Percentiles rank a stretch among this genome's conserved stretches.
Conservation (phyloP, 148 eudicot genomes). For the Pharnaceum exiguum region DNA sequence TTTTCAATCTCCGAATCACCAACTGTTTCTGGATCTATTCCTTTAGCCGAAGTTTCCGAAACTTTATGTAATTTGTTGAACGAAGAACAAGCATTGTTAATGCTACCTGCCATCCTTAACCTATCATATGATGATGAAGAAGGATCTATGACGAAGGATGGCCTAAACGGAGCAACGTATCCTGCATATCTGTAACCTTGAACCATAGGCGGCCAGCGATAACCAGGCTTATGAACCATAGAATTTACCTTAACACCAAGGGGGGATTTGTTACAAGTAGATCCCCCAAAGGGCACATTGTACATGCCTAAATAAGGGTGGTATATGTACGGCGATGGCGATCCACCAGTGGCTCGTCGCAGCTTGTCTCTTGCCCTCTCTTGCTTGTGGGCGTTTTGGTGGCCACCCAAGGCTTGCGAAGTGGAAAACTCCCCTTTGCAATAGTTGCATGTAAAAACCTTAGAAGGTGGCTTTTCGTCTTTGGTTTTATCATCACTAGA, state of each 20-base stretch:
- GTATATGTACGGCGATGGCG: slow-evolving; percentile 12
- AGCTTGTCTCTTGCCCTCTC: slow-evolving; percentile 29
- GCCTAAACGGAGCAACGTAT: neutral
- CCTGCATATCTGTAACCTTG: slow-evolving; percentile 15
- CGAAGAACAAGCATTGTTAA: neutral
- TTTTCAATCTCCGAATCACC: neutral
- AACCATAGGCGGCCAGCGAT: slow-evolving; percentile 4
- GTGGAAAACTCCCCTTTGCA: slow-evolving; percentile 30
- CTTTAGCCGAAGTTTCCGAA: slow-evolving; percentile 10
- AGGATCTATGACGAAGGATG: neutral
- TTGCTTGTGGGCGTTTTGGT: slow-evolving; percentile 36
- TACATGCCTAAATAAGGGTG: slow-evolving; percentile 16
- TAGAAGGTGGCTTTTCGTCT: slow-evolving; percentile 2
- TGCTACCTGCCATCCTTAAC: neutral
- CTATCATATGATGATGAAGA: neutral
- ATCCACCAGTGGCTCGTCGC: slow-evolving; percentile 16
- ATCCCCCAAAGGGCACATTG: slow-evolving; percentile 5
- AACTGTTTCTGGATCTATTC: slow-evolving; percentile 4
- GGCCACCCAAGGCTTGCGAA: slow-evolving; percentile 31
- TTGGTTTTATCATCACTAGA: neutral
- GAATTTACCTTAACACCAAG: slow-evolving; percentile 23
- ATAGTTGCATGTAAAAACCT: slow-evolving; percentile 27
- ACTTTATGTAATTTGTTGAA: slow-evolving; percentile 10
- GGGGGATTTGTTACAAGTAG: slow-evolving; percentile 8
- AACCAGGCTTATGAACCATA: slow-evolving; percentile 19